These are phyloP conservation scores for Leccinum aurantiacum DNA, from an alignment of 768 basidiomycete species.

Conservation along the genomic window DNA sequence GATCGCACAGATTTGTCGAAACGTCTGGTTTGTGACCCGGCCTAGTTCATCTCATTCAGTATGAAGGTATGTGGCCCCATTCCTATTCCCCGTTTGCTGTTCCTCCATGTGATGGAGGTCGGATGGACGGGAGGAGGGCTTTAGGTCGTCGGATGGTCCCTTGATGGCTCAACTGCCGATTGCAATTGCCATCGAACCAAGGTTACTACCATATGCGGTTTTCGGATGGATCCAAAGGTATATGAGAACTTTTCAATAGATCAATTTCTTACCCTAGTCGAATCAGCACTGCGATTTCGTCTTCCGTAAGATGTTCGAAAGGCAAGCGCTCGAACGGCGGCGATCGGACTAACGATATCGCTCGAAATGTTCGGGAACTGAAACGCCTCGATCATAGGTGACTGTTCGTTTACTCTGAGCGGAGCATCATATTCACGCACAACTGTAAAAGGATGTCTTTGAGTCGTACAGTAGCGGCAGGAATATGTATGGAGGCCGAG, in stretches of 20 bases:
- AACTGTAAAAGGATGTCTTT: constrained; percentile 64
- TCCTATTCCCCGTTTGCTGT: neutral
- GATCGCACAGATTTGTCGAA: constrained; percentile 63
- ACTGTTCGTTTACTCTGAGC: constrained; percentile 21
- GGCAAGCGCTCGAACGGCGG: constrained; percentile 46
- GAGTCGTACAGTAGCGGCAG: constrained; percentile 78
- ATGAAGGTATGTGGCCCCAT: constrained; percentile 48
- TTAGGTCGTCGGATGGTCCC: constrained; percentile 43
- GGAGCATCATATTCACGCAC: constrained; percentile 4
- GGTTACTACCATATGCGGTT: constrained; percentile 77
- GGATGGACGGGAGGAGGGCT: too few species aligned
- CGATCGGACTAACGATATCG: constrained; percentile 42
- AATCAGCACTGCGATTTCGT: constrained; percentile 77
- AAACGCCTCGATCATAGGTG: constrained; percentile 70
- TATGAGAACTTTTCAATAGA: constrained; percentile 4
- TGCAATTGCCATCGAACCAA: constrained; percentile 74
- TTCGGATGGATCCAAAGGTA: constrained; percentile 77
- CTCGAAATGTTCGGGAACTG: constrained; percentile 63
- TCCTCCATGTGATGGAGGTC: constrained; percentile 34
- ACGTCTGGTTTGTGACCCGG: constrained; percentile 17
- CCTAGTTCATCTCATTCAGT: constrained; percentile 76
- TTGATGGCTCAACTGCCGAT: constrained; percentile 77
- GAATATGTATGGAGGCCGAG: constrained; percentile 82
- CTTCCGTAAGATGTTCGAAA: constrained; percentile 83
- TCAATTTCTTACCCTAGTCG: constrained; percentile 13